These are phyloP conservation scores for Ophiostoma sp. DNA, from an alignment of 2,329 filamentous ascomycete species.

Conservation along the genomic window DNA sequence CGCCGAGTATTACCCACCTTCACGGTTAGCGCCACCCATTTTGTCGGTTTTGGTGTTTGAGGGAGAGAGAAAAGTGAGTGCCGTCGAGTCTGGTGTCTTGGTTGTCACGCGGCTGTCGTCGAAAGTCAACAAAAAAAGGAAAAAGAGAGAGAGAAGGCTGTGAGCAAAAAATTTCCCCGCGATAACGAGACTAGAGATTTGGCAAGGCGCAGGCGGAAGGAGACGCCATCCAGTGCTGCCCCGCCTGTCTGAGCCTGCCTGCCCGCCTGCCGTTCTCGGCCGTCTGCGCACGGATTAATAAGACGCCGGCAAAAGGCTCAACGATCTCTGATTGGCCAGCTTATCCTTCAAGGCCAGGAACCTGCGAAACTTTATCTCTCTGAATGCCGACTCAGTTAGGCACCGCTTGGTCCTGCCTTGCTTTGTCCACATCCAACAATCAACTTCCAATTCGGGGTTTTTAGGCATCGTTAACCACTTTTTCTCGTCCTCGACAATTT, in stretches of 20 bases:
- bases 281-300: slow-evolving; percentile 20
- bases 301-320: background rate
- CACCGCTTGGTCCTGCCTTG: background rate
- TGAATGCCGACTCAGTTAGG: background rate
- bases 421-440: background rate
- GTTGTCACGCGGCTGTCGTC: slow-evolving; percentile 3
- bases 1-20: slow-evolving; percentile 48
- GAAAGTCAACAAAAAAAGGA: background rate
- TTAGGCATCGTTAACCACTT: background rate
- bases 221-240: too few relatives aligned
- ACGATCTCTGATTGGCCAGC: background rate
- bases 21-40: slow-evolving; percentile 69
- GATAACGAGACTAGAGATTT: slow-evolving; percentile 5
- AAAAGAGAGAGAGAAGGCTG: slow-evolving; percentile 20
- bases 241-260: background rate
- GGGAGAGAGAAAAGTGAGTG: background rate
- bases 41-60: slow-evolving; percentile 32
- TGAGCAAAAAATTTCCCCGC: slow-evolving; percentile 21
- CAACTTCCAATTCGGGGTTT: background rate
- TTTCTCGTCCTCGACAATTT: background rate
- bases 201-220: background rate
- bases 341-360: background rate
- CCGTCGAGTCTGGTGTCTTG: background rate
- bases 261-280: slow-evolving; percentile 20
- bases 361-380: background rate